Evolutionary conservation across 2,329 filamentous ascomycete species (phyloP).

Genomic region (Bimuria novae-zelandiae): DNA sequence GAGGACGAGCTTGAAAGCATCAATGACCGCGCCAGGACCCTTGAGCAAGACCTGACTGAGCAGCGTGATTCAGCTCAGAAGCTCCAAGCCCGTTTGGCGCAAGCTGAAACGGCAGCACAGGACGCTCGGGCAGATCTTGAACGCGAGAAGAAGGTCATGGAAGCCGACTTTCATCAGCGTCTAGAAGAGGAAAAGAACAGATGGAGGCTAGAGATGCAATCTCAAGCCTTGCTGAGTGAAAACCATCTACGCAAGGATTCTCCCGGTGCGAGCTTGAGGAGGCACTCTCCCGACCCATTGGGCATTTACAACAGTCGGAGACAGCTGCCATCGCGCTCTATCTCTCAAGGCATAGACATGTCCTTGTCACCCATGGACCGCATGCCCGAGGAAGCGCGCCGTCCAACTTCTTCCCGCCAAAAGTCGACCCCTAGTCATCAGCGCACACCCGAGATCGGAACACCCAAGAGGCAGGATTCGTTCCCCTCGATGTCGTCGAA

Average conservation of each 20-base stretch:
- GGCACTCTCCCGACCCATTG: conserved; percentile 46
- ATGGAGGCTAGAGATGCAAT: conserved; percentile 57
- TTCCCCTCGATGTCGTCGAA: conserved; percentile 36
- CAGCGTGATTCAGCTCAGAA: conserved; percentile 64
- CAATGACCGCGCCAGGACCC: conserved; percentile 64
- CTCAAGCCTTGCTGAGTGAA: conserved; percentile 29
- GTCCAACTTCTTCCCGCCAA: conserved; percentile 41
- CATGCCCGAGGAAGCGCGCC: conserved; percentile 44
- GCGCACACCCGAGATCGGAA: conserved; percentile 44
- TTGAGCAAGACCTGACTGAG: conserved; percentile 66
- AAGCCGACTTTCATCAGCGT: conserved; percentile 61
- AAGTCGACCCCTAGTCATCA: conserved; percentile 29
- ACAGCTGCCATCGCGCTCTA: conserved; percentile 35
- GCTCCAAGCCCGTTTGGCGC: conserved; percentile 67
- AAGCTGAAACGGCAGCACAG: conserved; percentile 65
- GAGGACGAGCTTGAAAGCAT: conserved; percentile 83
- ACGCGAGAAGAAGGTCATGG: conserved; percentile 63
- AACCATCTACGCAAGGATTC: conserved; percentile 45
- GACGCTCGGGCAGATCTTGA: conserved; percentile 62
- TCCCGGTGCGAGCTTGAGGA: conserved; percentile 44
- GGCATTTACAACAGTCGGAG: conserved; percentile 34
- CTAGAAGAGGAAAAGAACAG: conserved; percentile 68
- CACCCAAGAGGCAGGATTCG: conserved; percentile 42
- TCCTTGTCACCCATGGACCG: conserved; percentile 42
- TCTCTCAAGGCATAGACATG: conserved; percentile 34